Evolutionary conservation across 331 rosid genomes (phyloP).

Genomic region (Quercus lobata): DNA sequence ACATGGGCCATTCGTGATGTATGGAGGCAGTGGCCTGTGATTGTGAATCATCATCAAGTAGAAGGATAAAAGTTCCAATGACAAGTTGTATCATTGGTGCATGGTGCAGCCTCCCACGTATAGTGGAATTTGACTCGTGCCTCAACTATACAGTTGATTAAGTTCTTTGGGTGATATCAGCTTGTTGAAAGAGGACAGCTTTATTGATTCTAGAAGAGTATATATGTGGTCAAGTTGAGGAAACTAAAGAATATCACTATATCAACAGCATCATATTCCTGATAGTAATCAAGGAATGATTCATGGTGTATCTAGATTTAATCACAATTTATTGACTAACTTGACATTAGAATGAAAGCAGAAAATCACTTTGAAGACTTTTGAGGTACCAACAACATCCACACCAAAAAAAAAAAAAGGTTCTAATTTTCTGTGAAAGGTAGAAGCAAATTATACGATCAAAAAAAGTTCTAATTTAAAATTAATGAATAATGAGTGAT

Average conservation of each 20-base stretch:
- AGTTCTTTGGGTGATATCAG: too few species aligned
- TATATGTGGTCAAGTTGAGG: background rate
- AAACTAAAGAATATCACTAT: background rate
- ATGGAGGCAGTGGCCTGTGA: background rate
- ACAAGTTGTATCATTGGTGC: background rate
- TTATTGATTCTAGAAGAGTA: background rate
- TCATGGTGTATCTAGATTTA: too few species aligned
- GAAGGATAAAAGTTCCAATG: background rate
- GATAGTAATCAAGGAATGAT: background rate
- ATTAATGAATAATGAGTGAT: too few species aligned
- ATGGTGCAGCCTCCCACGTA: background rate
- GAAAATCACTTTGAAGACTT: too few species aligned
- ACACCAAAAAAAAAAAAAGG: too few species aligned
- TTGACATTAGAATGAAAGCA: too few species aligned
- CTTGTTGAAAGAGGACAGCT: background rate
- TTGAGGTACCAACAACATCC: too few species aligned
- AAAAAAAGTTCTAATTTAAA: too few species aligned
- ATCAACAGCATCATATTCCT: background rate
- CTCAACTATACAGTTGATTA: too few species aligned
- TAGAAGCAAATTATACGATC: too few species aligned
- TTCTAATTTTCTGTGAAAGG: too few species aligned
- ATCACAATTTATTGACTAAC: too few species aligned
- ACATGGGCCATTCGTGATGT: slow-evolving; percentile 18
- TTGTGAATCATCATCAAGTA: background rate
- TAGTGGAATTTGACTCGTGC: background rate